These are phyloP conservation scores for Nepenthes mirabilis DNA, from an alignment of 148 eudicot genomes.

Conservation along the genomic window DNA sequence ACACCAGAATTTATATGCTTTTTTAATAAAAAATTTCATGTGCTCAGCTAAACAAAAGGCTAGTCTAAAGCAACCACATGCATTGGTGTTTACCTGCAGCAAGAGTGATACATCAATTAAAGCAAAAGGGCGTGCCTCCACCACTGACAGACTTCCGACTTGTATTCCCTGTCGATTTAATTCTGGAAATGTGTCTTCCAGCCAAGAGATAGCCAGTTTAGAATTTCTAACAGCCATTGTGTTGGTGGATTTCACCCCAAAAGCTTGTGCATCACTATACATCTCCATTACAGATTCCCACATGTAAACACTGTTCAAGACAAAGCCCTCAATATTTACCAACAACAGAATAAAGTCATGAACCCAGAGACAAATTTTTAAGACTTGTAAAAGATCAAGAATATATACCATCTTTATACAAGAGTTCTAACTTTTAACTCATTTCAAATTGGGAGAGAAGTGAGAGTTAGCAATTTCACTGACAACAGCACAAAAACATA, in stretches of 20 bases:
- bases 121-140: conserved; percentile 68
- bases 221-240: conserved; percentile 58
- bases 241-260: conserved; percentile 59
- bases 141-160: conserved; percentile 32
- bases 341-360: not conserved
- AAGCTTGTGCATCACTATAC: conserved; percentile 66
- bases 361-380: not conserved
- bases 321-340: not conserved
- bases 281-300: conserved; percentile 82
- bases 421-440: too few relatives aligned
- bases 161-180: conserved; percentile 37
- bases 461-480: too few relatives aligned
- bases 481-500: too few relatives aligned
- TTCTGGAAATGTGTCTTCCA: conserved; percentile 92
- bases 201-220: conserved; percentile 74
- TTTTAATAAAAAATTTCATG: too few relatives aligned
- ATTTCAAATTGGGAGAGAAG: too few relatives aligned
- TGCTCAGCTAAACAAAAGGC: conserved; percentile 1
- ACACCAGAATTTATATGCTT: too few relatives aligned
- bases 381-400: not conserved
- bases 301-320: conserved; percentile 45
- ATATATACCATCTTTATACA: too few relatives aligned
- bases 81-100: conserved; percentile 51
- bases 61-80: not conserved
- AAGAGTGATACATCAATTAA: conserved; percentile 61